Conservation (phyloP, 2,329 filamentous ascomycete genomes). For the Pseudopithomyces chartarum region DNA sequence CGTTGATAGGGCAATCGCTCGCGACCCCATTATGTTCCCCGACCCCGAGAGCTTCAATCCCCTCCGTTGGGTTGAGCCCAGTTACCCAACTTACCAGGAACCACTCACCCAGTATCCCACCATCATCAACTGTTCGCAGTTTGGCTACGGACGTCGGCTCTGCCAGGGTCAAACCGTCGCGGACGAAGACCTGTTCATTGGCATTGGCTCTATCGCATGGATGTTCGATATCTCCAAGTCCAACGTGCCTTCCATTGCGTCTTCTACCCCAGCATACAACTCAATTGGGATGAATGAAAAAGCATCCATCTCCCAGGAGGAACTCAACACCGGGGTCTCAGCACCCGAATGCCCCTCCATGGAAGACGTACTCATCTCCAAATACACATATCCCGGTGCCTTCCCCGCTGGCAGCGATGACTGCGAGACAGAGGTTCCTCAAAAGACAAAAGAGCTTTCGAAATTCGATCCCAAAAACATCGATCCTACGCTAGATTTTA, state of each 20-base stretch:
- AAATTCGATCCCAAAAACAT: conserved; percentile 25
- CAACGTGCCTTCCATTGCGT: neutral
- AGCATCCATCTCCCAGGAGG: conserved; percentile 42
- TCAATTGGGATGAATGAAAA: conserved; percentile 36
- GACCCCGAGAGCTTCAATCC: conserved; percentile 72
- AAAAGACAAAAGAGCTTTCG: conserved; percentile 28
- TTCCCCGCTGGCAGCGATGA: conserved; percentile 8
- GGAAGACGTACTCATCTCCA: conserved; percentile 31
- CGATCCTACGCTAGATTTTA: conserved; percentile 53
- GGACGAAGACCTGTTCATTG: conserved; percentile 49
- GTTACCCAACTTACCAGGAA: conserved; percentile 59
- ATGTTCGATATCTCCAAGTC: conserved; percentile 45
- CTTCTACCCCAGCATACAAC: neutral
- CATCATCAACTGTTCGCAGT: conserved; percentile 59
- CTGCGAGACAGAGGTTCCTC: conserved; percentile 12
- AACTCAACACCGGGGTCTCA: conserved; percentile 39
- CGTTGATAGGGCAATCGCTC: conserved; percentile 54
- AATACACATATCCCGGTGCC: conserved; percentile 34
- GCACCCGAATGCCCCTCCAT: conserved; percentile 18
- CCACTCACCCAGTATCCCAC: conserved; percentile 58
- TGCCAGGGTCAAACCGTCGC: conserved; percentile 51
- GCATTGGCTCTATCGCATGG: conserved; percentile 53
- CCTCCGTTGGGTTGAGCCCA: conserved; percentile 64
- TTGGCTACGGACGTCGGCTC: conserved; percentile 59
- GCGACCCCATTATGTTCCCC: conserved; percentile 57